Evolutionary conservation across 2,329 filamentous ascomycete genomes (phyloP).

Genomic region (Ceratocystis cubensis): DNA sequence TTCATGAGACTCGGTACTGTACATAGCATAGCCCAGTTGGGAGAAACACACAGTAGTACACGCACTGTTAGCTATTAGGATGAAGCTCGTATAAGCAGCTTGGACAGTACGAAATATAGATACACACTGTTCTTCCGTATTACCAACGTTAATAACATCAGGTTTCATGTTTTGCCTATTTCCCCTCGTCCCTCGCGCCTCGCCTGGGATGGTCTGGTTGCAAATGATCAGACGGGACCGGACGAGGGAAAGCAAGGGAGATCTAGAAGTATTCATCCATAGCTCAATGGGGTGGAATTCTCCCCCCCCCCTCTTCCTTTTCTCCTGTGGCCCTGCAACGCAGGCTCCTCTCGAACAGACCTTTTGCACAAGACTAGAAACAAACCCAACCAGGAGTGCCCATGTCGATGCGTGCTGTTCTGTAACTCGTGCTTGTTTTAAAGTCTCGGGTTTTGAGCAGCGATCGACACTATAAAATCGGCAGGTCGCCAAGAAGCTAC

Average conservation of each 20-base stretch:
- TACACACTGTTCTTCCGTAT: not conserved
- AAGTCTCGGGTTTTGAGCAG: not conserved
- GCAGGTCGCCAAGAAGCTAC: not conserved
- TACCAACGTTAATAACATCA: not conserved
- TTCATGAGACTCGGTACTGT: too few relatives aligned
- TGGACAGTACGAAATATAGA: not conserved
- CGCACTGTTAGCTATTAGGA: too few relatives aligned
- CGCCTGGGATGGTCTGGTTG: too few relatives aligned
- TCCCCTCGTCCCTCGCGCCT: too few relatives aligned
- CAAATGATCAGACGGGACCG: too few relatives aligned
- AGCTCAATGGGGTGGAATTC: not conserved
- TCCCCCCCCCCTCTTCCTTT: not conserved
- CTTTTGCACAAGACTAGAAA: not conserved
- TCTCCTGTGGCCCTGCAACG: not conserved
- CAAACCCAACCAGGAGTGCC: not conserved
- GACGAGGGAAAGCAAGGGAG: not conserved
- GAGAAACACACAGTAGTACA: too few relatives aligned
- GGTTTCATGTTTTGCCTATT: too few relatives aligned
- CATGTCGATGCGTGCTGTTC: not conserved
- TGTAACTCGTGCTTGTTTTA: constrained; percentile 8
- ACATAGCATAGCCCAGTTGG: too few relatives aligned
- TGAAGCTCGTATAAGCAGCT: too few relatives aligned
- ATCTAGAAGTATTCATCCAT: not conserved
- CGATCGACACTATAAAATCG: constrained; percentile 4
- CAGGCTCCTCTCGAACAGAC: not conserved